Conservation (phyloP, 2,329 filamentous ascomycete species). For the Beauveria australis region DNA sequence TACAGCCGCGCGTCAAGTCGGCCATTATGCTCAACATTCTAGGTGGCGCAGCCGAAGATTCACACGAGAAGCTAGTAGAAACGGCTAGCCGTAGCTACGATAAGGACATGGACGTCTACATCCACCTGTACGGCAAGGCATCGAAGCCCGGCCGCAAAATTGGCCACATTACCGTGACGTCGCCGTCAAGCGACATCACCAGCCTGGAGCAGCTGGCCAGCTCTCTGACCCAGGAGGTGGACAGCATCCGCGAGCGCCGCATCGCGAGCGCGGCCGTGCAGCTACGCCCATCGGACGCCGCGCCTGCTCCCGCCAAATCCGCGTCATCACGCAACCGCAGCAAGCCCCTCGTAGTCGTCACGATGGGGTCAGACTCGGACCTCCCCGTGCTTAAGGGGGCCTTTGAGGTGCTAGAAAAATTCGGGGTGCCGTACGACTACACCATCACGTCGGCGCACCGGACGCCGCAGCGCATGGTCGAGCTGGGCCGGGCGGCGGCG, state of each 20-base stretch:
- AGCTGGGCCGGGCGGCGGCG: conserved; percentile 56
- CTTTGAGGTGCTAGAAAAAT: conserved; percentile 58
- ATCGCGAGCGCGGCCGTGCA: conserved; percentile 32
- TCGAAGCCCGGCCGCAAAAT: conserved; percentile 88
- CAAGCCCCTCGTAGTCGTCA: conserved; percentile 60
- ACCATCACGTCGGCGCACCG: conserved; percentile 76
- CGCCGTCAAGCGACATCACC: conserved; percentile 51
- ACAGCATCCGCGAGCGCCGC: conserved; percentile 49
- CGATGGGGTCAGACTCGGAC: conserved; percentile 79
- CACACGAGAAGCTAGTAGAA: conserved; percentile 47
- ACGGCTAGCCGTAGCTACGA: conserved; percentile 36
- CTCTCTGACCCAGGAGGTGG: conserved; percentile 59
- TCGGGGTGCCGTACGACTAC: conserved; percentile 62
- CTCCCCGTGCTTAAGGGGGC: conserved; percentile 58
- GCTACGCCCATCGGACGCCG: conserved; percentile 24
- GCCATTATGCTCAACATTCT: conserved; percentile 78
- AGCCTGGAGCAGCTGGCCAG: conserved; percentile 53
- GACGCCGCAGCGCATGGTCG: conserved; percentile 61
- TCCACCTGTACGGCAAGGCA: conserved; percentile 90
- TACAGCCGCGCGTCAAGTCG: conserved; percentile 50
- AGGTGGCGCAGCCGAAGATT: conserved; percentile 56
- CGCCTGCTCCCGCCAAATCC: conserved; percentile 8
- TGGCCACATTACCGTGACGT: conserved; percentile 82
- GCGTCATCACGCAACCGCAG: conserved; percentile 20
- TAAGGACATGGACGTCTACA: conserved; percentile 41